Base-by-base conservation (phyloP, 192 early-diverging fungal species). In the Coemansia sp. region DNA sequence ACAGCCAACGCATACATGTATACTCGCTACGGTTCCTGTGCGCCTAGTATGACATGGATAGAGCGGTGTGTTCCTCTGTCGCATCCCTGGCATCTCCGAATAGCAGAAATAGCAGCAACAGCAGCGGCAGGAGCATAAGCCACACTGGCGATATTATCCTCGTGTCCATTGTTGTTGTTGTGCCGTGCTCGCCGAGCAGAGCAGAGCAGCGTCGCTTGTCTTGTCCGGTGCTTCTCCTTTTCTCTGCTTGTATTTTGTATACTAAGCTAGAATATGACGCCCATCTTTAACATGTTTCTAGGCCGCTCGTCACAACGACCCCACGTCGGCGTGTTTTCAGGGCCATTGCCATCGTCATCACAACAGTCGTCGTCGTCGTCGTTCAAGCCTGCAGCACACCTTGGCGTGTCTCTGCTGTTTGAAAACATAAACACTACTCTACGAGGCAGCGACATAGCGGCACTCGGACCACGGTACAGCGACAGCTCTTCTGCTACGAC, bases 221-320 rank as follows among this genome's bases (percentile, higher is more conserved):
- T 27, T 61, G 40, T 22, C 42, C 59, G 41, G 13, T 51, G 3
- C 6, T 60, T 29, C 55, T 46, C 36, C 12, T 57, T 57, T 43
- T 42, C 31, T 41, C 20, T 24, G n/a, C 9, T n/a, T 64, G 36
- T 67, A 31, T 42, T 36, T 44, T 44, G 29, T 43, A 34, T 33
- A 3, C 54, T 60, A 60, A 60, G 31, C 57, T 5, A 4, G 20
- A 40, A 22, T 31, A 80, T 81, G 79, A 51, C 76, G 18, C 79
- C 79, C 40, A 70, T 68, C 31, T 68, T 81, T 65, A 81, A 61
- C 68, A 33, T 76, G 42, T 67, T 81, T 61, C 61, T 81, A 81
- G 79, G 79, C 64, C 79, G 79, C 67, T 66, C 76, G 41, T 81
- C 79, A 62, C 79, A 81, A 68, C 76, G 68, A 46, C 71, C 66